Evolutionary conservation across 768 basidiomycete species (phyloP), one percentile per base, ranked within the genome.

Genomic region (Kwoniella dejecticola): DNA sequence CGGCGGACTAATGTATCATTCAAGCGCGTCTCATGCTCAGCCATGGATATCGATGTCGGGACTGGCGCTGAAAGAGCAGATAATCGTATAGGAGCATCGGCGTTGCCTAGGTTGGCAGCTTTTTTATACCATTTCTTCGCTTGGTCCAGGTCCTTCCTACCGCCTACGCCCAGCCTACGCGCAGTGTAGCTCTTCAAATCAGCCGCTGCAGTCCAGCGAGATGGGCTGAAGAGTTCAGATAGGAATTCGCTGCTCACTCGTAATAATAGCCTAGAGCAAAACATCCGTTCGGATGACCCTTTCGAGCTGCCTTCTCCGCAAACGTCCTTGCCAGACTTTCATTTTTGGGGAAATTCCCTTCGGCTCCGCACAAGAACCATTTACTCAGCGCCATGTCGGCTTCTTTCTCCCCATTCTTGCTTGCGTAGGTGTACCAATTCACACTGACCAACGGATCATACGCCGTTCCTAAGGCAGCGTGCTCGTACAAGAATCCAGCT

Each of bases 311-410:
- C 79, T 95, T 94, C 65, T 90, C 88, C 0, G 95, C 95, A 79
- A 95, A 98, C 0, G 87, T 89, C 66, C 85, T 85, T 1, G 95
- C 93, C 2, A 97, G 83, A 1, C 76, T 80, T 75, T 96, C 92
- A 76, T 94, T 90, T 78, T 92, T 91, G 38, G 90, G 89, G 68
- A 96, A 93, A 13, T 82, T 80, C 7, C 84, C 80, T 11, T 82
- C 81, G 0, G 87, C 86, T 3, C 94, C 94, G 74, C 92, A 94
- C 49, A 98, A 80, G 82, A 96, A 97, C 94, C 95, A 98, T 79
- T 96, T 97, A 78, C 86, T 88, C 54, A 97, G 83, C 2, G 92
- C 94, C 92, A 97, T 94, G 75, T 98, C 92, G 0, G 95, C 95
- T 76, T 97, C 93, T 23, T 84, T 83, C 77, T 96, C 91, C 31